These are phyloP conservation scores for Caloboletus inedulis DNA, from an alignment of 1,284 basidiomycete genomes.

Conservation along the genomic window DNA sequence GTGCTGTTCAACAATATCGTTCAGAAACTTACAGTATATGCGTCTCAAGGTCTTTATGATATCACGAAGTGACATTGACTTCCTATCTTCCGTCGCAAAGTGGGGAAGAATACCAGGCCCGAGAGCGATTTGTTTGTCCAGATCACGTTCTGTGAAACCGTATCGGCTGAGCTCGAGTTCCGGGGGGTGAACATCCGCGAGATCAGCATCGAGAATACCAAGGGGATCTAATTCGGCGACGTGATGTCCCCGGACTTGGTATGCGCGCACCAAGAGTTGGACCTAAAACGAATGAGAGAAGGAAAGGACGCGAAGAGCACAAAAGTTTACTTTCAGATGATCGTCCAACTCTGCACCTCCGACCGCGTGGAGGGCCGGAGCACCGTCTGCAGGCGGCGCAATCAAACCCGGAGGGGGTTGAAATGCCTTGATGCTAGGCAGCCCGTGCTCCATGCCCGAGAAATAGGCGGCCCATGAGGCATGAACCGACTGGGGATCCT, in stretches of 20 bases:
- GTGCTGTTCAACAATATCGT: not conserved
- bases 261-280: slow-evolving; percentile 95
- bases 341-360: slow-evolving; percentile 82
- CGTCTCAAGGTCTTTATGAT: slow-evolving; percentile 91
- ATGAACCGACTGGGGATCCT: slow-evolving; percentile 92
- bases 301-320: not conserved
- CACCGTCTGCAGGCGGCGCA: slow-evolving; percentile 71
- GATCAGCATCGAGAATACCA: slow-evolving; percentile 87
- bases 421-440: slow-evolving; percentile 83
- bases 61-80: slow-evolving; percentile 87
- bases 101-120: slow-evolving; percentile 96
- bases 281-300: slow-evolving; percentile 50
- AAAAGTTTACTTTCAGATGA: slow-evolving; percentile 79
- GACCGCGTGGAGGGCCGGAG: slow-evolving; percentile 74
- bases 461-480: slow-evolving; percentile 96
- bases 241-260: slow-evolving; percentile 98
- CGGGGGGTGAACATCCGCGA: slow-evolving; percentile 72
- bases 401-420: slow-evolving; percentile 75
- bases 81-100: slow-evolving; percentile 82
- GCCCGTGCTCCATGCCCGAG: slow-evolving; percentile 86
- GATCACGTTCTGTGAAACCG: slow-evolving; percentile 91
- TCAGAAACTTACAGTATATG: slow-evolving; percentile 80
- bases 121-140: slow-evolving; percentile 92
- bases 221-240: slow-evolving; percentile 95
- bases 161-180: slow-evolving; percentile 92